Evolutionary conservation across 352 stramenopile species (phyloP), one percentile per base, ranked within the genome.

Genomic region (Phytopythium cucurbitacearum): DNA sequence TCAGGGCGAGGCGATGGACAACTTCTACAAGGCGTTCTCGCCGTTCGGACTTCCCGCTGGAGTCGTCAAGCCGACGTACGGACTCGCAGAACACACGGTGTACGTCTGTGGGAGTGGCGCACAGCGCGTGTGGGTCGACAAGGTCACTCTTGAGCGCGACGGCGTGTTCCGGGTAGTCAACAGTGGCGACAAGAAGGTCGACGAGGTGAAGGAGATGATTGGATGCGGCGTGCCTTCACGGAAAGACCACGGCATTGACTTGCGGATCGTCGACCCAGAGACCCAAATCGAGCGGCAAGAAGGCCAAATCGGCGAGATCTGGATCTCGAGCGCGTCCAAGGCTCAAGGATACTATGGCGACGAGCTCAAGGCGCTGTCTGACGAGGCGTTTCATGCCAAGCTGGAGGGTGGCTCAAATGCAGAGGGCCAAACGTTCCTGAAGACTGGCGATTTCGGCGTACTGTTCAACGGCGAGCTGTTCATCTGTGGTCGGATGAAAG

Each of bases 71-170:
- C 96, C 96, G 3, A 99, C 94, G 12, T 99, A 99, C 69, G 97
- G 97, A n/a, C 74, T 99, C n/a, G 97, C 97, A 8, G 97, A 99
- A 73, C 93, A 98, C 68, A 99, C 96, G 1, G 97, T 99, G 36
- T 99, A 98, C 69, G 97, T 99, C 49, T 98, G 91, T 51, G 96
- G 95, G 13, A 87, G 90, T 40, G 97, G 96, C 1, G 73, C 87
- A 40, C 80, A 97, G 63, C 76, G 79, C 10, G 52, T 99, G 13
- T 85, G 57, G 39, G 90, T 99, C 8, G 80, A 97, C 47, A 98
- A 98, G 59, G 65, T 76, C 13, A 76, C 70, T 16, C 70, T 99
- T 5, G 94, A 98, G 63, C 66, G 84, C 11, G 71, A 97, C 7
- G 65, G 65, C n/a, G 34, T 73, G 2, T 79, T 82, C 70, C 76